Conservation (phyloP, 2,329 filamentous ascomycete genomes). For the Venturia aucupariae region DNA sequence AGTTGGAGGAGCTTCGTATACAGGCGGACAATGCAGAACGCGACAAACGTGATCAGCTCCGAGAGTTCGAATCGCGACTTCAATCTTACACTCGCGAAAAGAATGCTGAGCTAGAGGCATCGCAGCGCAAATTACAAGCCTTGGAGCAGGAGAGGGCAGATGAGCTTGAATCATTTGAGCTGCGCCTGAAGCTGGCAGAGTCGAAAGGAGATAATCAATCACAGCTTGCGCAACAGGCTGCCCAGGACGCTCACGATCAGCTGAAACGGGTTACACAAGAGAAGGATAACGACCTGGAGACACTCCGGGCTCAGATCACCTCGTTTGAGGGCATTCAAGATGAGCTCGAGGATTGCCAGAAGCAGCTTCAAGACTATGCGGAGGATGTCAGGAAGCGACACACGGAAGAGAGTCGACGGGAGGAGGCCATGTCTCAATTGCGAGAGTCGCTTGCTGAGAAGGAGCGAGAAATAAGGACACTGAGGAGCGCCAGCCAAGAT, state of each 20-base stretch:
- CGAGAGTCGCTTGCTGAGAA: constrained; percentile 23
- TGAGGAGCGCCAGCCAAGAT: constrained; percentile 18
- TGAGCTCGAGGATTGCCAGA: constrained; percentile 27
- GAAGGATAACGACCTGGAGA: constrained; percentile 30
- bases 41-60: constrained; percentile 13
- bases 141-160: constrained; percentile 29
- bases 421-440: constrained; percentile 27
- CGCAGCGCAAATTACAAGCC: constrained; percentile 25
- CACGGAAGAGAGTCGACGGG: constrained; percentile 22
- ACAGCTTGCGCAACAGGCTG: constrained; percentile 32
- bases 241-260: constrained; percentile 29
- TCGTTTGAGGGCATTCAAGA: constrained; percentile 27
- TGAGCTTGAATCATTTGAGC: constrained; percentile 32
- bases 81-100: constrained; percentile 20
- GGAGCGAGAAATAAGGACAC: constrained; percentile 27
- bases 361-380: constrained; percentile 26
- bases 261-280: constrained; percentile 28
- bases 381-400: constrained; percentile 27
- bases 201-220: constrained; percentile 32
- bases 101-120: constrained; percentile 20
- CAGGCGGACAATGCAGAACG: constrained; percentile 24
- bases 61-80: constrained; percentile 13
- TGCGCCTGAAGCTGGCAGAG: constrained; percentile 31
- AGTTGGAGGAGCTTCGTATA: constrained; percentile 27
- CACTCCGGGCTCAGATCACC: constrained; percentile 28